Percentiles rank a stretch among this genome's conserved stretches.
Evolutionary conservation across 139 green algal species (phyloP).

Genomic region (Micractinium conductrix): DNA sequence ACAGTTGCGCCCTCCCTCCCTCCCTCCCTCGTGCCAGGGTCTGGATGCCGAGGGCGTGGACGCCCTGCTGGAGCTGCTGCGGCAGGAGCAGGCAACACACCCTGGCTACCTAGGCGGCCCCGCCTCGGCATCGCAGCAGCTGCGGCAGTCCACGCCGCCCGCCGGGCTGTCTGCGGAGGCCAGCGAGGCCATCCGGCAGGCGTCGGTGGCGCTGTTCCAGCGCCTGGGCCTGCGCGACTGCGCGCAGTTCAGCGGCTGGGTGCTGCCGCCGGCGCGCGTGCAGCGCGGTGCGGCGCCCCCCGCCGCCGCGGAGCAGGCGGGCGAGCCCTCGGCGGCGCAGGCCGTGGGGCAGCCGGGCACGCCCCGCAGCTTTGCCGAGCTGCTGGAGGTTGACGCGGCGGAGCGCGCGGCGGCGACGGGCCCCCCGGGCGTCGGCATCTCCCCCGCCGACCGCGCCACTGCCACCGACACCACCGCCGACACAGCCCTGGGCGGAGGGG

Average conservation of each 20-base stretch:
- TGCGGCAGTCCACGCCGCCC: constrained; percentile 29
- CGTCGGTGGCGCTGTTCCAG: constrained; percentile 26
- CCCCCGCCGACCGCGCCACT: not conserved
- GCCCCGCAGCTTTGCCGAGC: constrained; percentile 30
- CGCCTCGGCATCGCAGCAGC: constrained; percentile 24
- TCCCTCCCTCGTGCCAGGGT: constrained; percentile 20
- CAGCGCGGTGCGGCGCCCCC: too few species aligned
- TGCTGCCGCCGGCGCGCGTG: constrained; percentile 20
- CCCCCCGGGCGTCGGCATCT: not conserved
- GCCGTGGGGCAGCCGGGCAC: not conserved
- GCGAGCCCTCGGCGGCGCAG: not conserved
- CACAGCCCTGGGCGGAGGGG: not conserved
- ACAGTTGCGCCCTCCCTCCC: too few species aligned
- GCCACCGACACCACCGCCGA: not conserved
- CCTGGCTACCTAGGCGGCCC: constrained; percentile 29
- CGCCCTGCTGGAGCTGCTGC: constrained; percentile 1
- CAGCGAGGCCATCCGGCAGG: not conserved
- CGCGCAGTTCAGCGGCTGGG: constrained; percentile 44
- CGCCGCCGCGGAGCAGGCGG: not conserved
- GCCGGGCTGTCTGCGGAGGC: constrained; percentile 16
- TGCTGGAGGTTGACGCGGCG: constrained; percentile 23
- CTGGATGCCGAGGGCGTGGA: constrained; percentile 22
- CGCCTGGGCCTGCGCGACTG: constrained; percentile 40
- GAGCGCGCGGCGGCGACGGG: not conserved
- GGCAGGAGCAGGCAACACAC: not conserved